Evolutionary conservation across 768 basidiomycete genomes (phyloP).

Genomic region (Tulasnella sp.): DNA sequence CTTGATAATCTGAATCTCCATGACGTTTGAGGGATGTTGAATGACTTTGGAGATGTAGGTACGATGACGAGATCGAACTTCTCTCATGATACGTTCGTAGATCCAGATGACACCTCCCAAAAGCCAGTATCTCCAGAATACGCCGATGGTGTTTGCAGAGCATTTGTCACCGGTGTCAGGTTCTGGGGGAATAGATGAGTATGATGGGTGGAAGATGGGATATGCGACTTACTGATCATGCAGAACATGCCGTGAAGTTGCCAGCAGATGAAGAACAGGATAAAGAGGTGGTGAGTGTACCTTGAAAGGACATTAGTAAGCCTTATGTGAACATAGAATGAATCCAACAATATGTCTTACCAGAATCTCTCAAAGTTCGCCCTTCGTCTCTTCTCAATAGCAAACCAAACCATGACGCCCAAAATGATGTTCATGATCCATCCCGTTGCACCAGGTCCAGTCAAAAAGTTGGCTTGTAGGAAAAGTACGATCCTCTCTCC

Average conservation of each 20-base stretch:
- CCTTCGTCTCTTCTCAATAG: slow-evolving; percentile 64
- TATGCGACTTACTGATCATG: slow-evolving; percentile 45
- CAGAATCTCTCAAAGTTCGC: slow-evolving; percentile 80
- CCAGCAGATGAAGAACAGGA: slow-evolving; percentile 88
- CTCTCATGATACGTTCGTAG: slow-evolving; percentile 78
- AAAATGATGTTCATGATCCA: slow-evolving; percentile 43
- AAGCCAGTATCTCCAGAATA: slow-evolving; percentile 96
- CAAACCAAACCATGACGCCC: slow-evolving; percentile 23
- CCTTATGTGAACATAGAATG: too few relatives aligned
- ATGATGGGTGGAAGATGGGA: background rate
- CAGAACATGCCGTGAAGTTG: slow-evolving; percentile 95
- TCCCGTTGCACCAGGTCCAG: slow-evolving; percentile 33
- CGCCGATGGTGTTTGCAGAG: slow-evolving; percentile 70
- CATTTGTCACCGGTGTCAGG: slow-evolving; percentile 58
- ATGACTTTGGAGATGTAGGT: slow-evolving; percentile 93
- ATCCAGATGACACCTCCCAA: slow-evolving; percentile 79
- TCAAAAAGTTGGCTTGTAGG: slow-evolving; percentile 13
- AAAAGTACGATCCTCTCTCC: slow-evolving; percentile 61
- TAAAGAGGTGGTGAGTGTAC: slow-evolving; percentile 80
- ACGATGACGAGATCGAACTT: slow-evolving; percentile 77
- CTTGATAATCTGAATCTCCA: slow-evolving; percentile 96
- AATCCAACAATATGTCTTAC: too few relatives aligned
- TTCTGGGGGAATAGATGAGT: slow-evolving; percentile 25
- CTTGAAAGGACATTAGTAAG: too few relatives aligned
- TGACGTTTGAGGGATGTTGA: slow-evolving; percentile 85